These are phyloP conservation scores for Leucocoprinus leucothites DNA, from an alignment of 768 basidiomycete species.

Conservation along the genomic window DNA sequence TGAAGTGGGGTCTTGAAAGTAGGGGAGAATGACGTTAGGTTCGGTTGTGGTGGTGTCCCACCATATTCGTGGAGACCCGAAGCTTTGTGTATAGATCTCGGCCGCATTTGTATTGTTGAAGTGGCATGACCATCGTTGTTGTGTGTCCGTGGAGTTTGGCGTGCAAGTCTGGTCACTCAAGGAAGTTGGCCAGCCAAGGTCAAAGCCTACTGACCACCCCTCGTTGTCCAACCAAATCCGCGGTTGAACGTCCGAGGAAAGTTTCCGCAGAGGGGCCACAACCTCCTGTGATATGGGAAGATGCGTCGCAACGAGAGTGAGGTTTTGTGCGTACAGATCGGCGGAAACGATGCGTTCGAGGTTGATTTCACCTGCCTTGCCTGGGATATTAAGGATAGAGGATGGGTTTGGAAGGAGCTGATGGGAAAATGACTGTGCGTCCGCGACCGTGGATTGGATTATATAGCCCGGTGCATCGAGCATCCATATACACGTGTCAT, in stretches of 20 bases:
- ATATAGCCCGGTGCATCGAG: conserved; percentile 15
- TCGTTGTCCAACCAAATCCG: conserved; percentile 14
- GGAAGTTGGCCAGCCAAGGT: not conserved
- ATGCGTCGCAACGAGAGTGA: conserved; percentile 4
- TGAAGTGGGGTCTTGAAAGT: conserved; percentile 7
- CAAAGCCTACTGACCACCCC: conserved; percentile 11
- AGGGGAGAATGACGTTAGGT: conserved; percentile 3
- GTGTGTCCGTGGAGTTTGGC: not conserved
- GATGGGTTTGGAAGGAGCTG: conserved; percentile 8
- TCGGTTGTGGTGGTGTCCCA: conserved; percentile 7
- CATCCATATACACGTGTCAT: conserved; percentile 14
- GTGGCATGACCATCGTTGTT: conserved; percentile 9
- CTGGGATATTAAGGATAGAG: conserved; percentile 5
- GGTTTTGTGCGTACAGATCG: conserved; percentile 9
- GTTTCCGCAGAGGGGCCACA: not conserved
- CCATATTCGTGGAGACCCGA: conserved; percentile 9
- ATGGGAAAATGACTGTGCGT: not conserved
- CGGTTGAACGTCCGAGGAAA: not conserved
- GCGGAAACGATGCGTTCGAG: conserved; percentile 6
- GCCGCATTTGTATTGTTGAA: conserved; percentile 4
- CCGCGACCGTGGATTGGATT: not conserved
- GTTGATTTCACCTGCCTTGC: not conserved
- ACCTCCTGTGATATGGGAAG: conserved; percentile 2
- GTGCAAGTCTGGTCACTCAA: not conserved
- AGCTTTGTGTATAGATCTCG: not conserved